phyloP scores from a whole-genome alignment of 208 protist species.

The Naegleria lovaniensis region DNA sequence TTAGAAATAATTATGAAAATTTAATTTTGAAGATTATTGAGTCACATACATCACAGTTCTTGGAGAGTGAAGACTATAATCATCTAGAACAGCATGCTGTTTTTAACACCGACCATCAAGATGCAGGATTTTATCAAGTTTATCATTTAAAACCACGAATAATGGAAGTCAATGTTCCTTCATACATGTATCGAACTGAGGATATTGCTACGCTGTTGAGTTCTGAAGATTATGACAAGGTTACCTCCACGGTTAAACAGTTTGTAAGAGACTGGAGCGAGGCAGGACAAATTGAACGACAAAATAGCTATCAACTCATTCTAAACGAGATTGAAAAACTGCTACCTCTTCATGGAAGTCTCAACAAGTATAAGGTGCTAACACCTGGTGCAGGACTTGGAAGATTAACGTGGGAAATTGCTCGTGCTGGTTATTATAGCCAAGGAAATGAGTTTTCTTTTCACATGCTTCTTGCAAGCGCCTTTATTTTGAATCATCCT shows the following conservation, averaged over 20 bases:
- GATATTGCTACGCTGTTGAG: neutral
- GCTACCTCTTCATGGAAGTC: neutral
- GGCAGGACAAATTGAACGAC: constrained; percentile 77
- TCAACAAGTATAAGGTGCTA: constrained; percentile 11
- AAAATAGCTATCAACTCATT: constrained; percentile 75
- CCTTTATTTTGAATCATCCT: constrained; percentile 84
- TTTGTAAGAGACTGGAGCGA: constrained; percentile 88
- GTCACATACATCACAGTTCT: neutral
- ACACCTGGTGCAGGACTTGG: constrained; percentile 67
- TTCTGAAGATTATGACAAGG: constrained; percentile 76
- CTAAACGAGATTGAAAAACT: constrained; percentile 59
- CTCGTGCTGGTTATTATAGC: constrained; percentile 72
- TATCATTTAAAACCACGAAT: neutral
- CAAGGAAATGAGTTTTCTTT: constrained; percentile 95
- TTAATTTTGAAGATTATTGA: neutral
- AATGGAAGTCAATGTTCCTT: neutral
- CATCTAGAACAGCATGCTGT: neutral
- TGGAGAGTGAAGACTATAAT: neutral
- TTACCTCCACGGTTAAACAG: constrained; percentile 86
- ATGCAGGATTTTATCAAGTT: neutral
- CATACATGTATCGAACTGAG: neutral
- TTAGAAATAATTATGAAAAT: neutral
- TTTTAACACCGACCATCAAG: neutral
- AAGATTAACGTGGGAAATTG: constrained; percentile 85
- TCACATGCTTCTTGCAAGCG: constrained; percentile 91